These are phyloP conservation scores for Hanseniaspora nectarophila DNA, from an alignment of 805 yeast genomes.

Conservation along the genomic window DNA sequence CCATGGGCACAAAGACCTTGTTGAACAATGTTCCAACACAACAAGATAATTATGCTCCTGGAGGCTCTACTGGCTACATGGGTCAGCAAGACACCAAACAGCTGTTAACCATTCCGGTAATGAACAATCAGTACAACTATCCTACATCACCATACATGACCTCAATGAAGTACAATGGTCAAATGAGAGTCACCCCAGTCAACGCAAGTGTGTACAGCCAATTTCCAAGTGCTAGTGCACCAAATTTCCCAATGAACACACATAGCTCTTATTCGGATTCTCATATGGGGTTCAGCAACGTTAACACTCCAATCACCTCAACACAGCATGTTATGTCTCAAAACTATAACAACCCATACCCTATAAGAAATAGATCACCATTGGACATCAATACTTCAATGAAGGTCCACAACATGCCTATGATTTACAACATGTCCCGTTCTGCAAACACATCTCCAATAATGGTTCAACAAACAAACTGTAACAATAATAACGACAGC, in stretches of 20 bases:
- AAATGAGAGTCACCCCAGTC: not conserved
- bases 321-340: not conserved
- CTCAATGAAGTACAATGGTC: not conserved
- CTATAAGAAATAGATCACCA: not conserved
- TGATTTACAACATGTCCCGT: not conserved
- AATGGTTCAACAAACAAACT: not conserved
- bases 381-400: not conserved
- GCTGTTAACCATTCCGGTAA: not conserved
- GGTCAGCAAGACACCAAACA: not conserved
- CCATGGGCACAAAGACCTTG: no score
- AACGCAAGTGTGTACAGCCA: constrained; percentile 3
- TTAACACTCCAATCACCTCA: constrained; percentile 2
- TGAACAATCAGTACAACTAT: not conserved
- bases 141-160: not conserved
- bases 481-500: not conserved
- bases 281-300: not conserved
- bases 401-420: not conserved
- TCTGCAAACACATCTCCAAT: not conserved
- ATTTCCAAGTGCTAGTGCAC: not conserved
- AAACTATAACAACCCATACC: not conserved
- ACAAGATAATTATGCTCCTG: not conserved
- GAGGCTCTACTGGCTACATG: not conserved
- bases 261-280: not conserved
- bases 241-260: not conserved
- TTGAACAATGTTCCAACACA: no score